These are phyloP conservation scores for Suhomyces bolitotheri DNA, from an alignment of 1,139 yeast genomes.

Conservation along the genomic window DNA sequence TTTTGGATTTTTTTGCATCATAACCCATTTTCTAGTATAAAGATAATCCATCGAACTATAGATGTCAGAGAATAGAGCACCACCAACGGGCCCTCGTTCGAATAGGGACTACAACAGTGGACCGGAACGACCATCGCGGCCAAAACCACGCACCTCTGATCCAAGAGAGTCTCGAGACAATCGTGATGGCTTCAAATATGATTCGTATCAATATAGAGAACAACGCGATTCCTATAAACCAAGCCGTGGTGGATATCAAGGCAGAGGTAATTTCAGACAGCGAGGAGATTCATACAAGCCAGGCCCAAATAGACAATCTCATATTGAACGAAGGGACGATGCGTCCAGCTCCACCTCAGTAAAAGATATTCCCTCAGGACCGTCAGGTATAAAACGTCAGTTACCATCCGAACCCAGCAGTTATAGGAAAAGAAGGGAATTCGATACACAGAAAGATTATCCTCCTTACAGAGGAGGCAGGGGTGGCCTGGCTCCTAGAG, in stretches of 20 bases:
- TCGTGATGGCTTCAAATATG: conserved; percentile 4
- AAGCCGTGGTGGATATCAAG: conserved; percentile 12
- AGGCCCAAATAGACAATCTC: conserved; percentile 6
- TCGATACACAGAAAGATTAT: conserved; percentile 14
- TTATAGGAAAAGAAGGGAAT: conserved; percentile 20
- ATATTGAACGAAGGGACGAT: conserved; percentile 8
- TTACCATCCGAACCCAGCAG: conserved; percentile 24
- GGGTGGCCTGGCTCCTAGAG: conserved; percentile 7
- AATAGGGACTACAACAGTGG: conserved; percentile 22
- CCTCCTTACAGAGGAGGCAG: conserved; percentile 6
- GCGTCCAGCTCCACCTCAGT: neutral
- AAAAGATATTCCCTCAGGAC: conserved; percentile 1
- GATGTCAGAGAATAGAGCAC: conserved; percentile 50
- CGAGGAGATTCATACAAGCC: conserved; percentile 16
- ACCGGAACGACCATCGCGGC: conserved; percentile 1
- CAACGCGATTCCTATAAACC: conserved; percentile 12
- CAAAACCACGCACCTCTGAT: neutral
- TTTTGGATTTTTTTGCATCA: too few relatives aligned
- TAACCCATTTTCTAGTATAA: too few relatives aligned
- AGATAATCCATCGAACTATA: too few relatives aligned
- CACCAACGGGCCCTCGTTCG: conserved; percentile 39
- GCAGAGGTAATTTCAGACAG: conserved; percentile 15
- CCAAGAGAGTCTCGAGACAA: conserved; percentile 5
- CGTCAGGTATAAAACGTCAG: conserved; percentile 18
- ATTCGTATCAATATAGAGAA: conserved; percentile 6